Evolutionary conservation across 2,329 filamentous ascomycete species (phyloP).

Genomic region (Cercospora nicotianae): DNA sequence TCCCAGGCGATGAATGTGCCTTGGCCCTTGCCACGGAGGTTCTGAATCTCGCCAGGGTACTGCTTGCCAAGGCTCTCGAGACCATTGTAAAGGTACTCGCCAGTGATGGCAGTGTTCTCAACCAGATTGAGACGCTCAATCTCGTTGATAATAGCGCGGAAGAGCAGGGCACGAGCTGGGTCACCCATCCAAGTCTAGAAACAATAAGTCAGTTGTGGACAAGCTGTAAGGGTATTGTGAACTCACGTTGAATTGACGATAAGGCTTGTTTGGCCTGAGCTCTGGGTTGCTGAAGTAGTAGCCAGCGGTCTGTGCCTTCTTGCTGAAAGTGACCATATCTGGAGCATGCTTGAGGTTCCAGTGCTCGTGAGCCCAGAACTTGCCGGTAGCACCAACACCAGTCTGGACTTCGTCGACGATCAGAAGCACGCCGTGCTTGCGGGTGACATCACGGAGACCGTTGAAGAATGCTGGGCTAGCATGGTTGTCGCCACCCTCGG

Average conservation of each 20-base stretch:
- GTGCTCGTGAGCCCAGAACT: conserved; percentile 97
- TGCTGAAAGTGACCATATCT: conserved; percentile 93
- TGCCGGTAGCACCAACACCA: conserved; percentile 85
- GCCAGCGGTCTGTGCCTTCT: conserved; percentile 91
- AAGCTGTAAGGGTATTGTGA: background rate
- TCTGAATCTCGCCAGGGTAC: conserved; percentile 76
- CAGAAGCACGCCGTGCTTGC: conserved; percentile 73
- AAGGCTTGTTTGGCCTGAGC: conserved; percentile 85
- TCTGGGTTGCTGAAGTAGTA: conserved; percentile 85
- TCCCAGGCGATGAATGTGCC: conserved; percentile 95
- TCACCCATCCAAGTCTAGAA: conserved; percentile 76
- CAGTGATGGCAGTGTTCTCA: conserved; percentile 71
- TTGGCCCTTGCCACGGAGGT: conserved; percentile 82
- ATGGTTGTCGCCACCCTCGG: conserved; percentile 93
- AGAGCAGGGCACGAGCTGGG: conserved; percentile 78
- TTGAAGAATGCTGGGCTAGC: conserved; percentile 85
- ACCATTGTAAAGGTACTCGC: conserved; percentile 73
- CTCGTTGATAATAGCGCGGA: conserved; percentile 82
- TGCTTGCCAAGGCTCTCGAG: conserved; percentile 66
- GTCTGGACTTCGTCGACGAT: conserved; percentile 96
- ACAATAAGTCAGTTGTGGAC: conserved; percentile 9
- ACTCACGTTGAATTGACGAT: conserved; percentile 80
- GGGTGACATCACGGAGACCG: conserved; percentile 75
- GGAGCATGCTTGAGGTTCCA: conserved; percentile 78
- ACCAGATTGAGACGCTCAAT: conserved; percentile 76